These are phyloP conservation scores for Conticribra guillardii DNA, from an alignment of 108 stramenopile genomes.

Conservation along the genomic window DNA sequence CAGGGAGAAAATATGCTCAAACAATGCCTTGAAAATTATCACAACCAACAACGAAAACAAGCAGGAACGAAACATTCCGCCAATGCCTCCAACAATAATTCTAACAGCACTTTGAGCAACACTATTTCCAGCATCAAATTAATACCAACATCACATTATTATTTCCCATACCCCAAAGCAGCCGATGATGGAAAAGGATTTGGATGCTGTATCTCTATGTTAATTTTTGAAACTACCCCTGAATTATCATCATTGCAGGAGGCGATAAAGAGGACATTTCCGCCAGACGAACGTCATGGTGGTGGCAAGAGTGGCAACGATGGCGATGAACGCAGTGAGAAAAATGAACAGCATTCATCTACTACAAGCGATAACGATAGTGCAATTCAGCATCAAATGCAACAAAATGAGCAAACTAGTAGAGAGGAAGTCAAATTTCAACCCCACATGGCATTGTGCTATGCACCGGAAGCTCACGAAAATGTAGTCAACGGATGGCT, in stretches of 20 bases:
- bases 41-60: not conserved
- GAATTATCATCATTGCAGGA: constrained; percentile 31
- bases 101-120: not conserved
- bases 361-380: no score
- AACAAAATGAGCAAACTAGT: not conserved
- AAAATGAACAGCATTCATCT: not conserved
- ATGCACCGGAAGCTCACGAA: constrained; percentile 47
- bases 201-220: constrained; percentile 45
- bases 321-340: not conserved
- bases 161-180: constrained; percentile 51
- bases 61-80: not conserved
- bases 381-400: no score
- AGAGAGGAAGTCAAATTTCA: constrained; percentile 16
- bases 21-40: constrained; percentile 31
- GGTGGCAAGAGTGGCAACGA: not conserved
- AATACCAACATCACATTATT: constrained; percentile 34
- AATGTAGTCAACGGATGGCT: constrained; percentile 20
- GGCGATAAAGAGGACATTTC: constrained; percentile 28
- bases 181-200: constrained; percentile 55
- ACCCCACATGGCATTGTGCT: constrained; percentile 54
- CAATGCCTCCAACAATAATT: not conserved
- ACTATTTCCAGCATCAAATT: constrained; percentile 8
- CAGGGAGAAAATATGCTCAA: constrained; percentile 24
- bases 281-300: constrained; percentile 52
- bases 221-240: constrained; percentile 29